Conservation (phyloP, 1,284 basidiomycete genomes). For the Schizophyllum commune region DNA sequence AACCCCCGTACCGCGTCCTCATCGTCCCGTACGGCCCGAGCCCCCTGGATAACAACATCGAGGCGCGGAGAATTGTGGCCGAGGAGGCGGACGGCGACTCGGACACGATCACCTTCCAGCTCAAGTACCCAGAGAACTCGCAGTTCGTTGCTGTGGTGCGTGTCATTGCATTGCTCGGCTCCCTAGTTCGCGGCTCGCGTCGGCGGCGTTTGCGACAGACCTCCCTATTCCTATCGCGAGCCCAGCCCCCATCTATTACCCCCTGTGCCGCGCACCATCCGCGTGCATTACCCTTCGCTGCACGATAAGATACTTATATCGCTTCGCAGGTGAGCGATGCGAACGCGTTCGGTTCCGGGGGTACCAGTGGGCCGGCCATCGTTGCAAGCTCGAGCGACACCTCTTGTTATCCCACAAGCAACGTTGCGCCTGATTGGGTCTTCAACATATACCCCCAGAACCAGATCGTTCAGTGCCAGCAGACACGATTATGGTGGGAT, state of each 20-base stretch:
- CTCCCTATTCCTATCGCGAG: too few relatives aligned
- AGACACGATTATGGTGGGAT: conserved; percentile 60
- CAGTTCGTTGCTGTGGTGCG: conserved; percentile 71
- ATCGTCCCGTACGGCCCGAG: conserved; percentile 60
- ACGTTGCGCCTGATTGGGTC: conserved; percentile 45
- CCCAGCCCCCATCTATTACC: too few relatives aligned
- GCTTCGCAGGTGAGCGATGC: conserved; percentile 56
- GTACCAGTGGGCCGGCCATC: conserved; percentile 57
- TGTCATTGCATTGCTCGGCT: too few relatives aligned
- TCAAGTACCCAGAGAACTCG: conserved; percentile 59
- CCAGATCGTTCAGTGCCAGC: conserved; percentile 52
- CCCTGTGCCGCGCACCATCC: neutral
- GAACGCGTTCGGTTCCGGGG: conserved; percentile 63
- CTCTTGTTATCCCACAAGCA: conserved; percentile 51
- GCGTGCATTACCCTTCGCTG: too few relatives aligned
- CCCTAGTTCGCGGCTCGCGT: too few relatives aligned
- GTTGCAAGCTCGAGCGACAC: conserved; percentile 44
- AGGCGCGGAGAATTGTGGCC: conserved; percentile 56
- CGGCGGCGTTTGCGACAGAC: too few relatives aligned
- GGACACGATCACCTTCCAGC: conserved; percentile 42
- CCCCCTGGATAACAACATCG: conserved; percentile 50
- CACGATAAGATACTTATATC: conserved; percentile 1
- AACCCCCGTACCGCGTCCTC: conserved; percentile 57
- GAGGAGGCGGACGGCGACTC: conserved; percentile 38
- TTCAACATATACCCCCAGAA: conserved; percentile 55